These are phyloP conservation scores for Eucalyptus rudis DNA, from an alignment of 345 rosid genomes.

Conservation along the genomic window DNA sequence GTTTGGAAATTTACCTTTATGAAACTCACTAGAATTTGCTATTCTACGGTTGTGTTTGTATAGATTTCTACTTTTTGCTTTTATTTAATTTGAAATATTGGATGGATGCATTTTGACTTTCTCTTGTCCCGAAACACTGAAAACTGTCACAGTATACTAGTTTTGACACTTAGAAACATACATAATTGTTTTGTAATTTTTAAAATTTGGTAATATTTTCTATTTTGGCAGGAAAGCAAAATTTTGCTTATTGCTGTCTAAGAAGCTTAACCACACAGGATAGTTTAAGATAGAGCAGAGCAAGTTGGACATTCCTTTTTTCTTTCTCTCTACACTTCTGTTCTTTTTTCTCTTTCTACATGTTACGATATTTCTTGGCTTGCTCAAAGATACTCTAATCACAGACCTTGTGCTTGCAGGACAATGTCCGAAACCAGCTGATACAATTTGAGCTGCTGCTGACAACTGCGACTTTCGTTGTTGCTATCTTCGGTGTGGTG, in stretches of 20 bases:
- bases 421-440: conserved; percentile 91
- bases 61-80: not conserved
- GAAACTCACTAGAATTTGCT: not conserved
- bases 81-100: not conserved
- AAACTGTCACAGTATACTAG: not conserved
- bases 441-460: conserved; percentile 94
- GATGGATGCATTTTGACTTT: not conserved
- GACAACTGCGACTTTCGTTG: conserved; percentile 89
- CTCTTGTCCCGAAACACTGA: not conserved
- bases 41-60: not conserved
- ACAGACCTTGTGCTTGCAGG: conserved; percentile 29
- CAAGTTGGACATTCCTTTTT: not conserved
- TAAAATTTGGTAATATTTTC: not conserved
- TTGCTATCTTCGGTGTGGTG: conserved; percentile 88
- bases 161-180: not conserved
- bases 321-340: not conserved
- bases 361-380: not conserved
- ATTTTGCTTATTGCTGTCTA: not conserved
- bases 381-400: not conserved
- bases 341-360: not conserved
- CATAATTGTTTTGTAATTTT: not conserved
- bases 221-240: not conserved
- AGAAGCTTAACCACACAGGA: not conserved
- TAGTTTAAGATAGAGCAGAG: not conserved
- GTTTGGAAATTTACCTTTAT: not conserved